These are phyloP conservation scores for Avena sativa DNA, from an alignment of 176 grass and related monocot species.

Conservation along the genomic window DNA sequence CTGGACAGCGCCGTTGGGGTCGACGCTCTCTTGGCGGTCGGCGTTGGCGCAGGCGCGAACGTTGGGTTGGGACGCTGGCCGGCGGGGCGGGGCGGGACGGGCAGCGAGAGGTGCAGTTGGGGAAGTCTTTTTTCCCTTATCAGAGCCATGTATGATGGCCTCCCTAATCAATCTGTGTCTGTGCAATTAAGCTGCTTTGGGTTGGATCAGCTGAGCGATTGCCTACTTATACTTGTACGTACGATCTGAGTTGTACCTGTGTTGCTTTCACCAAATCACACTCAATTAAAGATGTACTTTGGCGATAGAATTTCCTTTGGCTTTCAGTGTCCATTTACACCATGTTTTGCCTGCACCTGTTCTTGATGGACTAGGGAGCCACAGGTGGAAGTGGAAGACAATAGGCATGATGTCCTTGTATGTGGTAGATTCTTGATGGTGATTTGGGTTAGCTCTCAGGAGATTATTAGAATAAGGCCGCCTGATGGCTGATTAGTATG, in stretches of 20 bases:
- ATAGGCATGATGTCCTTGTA: not conserved
- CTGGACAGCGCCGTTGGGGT: not conserved
- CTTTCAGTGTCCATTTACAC: not conserved
- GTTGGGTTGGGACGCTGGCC: not conserved
- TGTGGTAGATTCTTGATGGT: not conserved
- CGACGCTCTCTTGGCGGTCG: not conserved
- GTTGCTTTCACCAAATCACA: not conserved
- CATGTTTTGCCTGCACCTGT: not conserved
- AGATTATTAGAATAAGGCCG: not conserved
- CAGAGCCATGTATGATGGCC: not conserved
- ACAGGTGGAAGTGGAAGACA: too few relatives aligned
- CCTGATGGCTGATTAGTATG: not conserved
- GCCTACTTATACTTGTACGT: not conserved
- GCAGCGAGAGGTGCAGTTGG: slow-evolving; percentile 28
- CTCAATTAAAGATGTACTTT: not conserved
- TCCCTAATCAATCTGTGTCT: not conserved
- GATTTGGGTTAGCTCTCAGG: not conserved
- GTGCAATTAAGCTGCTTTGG: not conserved
- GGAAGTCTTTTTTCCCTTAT: slow-evolving; percentile 22
- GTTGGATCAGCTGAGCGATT: not conserved
- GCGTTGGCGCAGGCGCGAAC: not conserved
- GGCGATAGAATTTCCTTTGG: not conserved
- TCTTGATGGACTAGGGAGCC: not conserved
- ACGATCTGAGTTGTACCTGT: too few relatives aligned
- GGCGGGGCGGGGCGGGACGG: slow-evolving; percentile 33